Base-by-base conservation (phyloP, 495 filamentous ascomycete genomes). In the Penicillium mononematosum region DNA sequence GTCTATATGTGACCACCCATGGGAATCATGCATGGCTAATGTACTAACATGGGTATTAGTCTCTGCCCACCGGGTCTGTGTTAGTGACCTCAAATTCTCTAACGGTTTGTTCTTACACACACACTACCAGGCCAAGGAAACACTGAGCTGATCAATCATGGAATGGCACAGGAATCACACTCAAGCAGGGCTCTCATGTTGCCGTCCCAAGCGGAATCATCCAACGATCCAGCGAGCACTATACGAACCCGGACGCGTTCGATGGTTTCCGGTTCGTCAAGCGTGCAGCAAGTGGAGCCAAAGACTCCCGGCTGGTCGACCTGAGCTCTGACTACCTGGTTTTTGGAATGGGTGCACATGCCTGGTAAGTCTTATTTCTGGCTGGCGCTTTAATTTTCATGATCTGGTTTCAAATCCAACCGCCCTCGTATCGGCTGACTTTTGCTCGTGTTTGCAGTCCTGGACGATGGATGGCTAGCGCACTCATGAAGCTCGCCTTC, bases 391-490 rank as follows among this genome's bases (percentile, higher is more conserved):
- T 46, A 19, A n/a, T 41, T 45, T 41, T 41, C 48, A 17, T 24
- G 12, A n/a, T 46, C 39, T 45, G 8, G 31, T 64, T 67, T 65
- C 17, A 52, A 65, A 60, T 38, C 31, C 54, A 60, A 58, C 62
- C 19, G 57, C 22, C 45, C 6, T 6, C n/a, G 32, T 20, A 55
- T 51, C 53, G 45, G 53, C 59, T 67, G 59, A 61, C 64, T 20
- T 45, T 59, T 5, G 24, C 45, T 47, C 27, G 32, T 60, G 50
- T 56, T 34, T 47, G 41, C 50, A 69, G 81, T 61, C 82, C 82
- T 1, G 83, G 83, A 0, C 67, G 83, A 11, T 83, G 81, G 67
- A 84, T 85, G 54, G 81, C 81, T 1, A 72, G 72, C 17, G 75
- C 69, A 0, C 74, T 83, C 50, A 74, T 85, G 69, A 85, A 85